Evolutionary conservation across 2,329 filamentous ascomycete genomes (phyloP).

Genomic region (Trichoderma hamatum): DNA sequence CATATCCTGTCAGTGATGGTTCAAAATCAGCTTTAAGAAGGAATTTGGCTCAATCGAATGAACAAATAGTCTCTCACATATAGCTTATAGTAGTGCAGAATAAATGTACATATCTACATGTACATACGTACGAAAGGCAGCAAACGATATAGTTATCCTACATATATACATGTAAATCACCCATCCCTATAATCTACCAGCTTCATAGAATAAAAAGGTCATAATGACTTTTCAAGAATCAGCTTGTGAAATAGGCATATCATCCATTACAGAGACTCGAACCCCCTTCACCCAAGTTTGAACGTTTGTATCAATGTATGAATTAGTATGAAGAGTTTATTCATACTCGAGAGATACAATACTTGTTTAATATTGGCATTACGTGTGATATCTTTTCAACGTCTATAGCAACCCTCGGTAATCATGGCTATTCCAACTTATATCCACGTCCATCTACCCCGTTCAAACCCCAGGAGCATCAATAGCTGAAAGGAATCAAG

Average conservation of each 20-base stretch:
- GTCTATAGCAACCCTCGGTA: neutral
- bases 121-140: no score
- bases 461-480: neutral
- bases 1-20: neutral
- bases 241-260: no score
- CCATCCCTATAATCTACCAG: neutral
- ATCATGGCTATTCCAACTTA: neutral
- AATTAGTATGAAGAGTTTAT: neutral
- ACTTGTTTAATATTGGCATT: no score
- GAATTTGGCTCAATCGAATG: neutral
- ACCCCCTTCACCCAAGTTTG: no score
- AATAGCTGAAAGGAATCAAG: neutral
- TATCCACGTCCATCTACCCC: neutral
- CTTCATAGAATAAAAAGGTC: no score
- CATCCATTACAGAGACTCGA: no score
- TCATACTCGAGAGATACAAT: neutral
- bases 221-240: no score
- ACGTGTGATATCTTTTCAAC: neutral
- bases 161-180: no score
- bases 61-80: neutral
- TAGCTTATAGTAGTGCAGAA: no score
- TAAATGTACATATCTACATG: no score
- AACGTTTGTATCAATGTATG: neutral
- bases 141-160: no score
- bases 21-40: neutral